Percentiles rank a stretch among this genome's conserved stretches.
Evolutionary conservation across 2,329 filamentous ascomycete species (phyloP).

Genomic region (Exophiala dermatitidis): DNA sequence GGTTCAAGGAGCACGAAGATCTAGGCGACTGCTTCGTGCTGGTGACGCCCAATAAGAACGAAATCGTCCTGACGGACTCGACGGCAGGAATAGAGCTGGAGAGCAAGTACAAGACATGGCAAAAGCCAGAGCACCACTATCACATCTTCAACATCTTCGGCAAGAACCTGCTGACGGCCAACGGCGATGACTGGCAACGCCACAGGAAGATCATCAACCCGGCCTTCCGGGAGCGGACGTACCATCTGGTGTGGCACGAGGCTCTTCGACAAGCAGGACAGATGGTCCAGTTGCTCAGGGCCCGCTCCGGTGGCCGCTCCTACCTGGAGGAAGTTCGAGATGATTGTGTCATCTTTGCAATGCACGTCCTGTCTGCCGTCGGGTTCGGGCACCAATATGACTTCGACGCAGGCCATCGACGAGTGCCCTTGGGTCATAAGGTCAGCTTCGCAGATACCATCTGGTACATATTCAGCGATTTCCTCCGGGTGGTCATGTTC

Average conservation of each 20-base stretch:
- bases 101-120: conserved; percentile 14
- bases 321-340: conserved; percentile 22
- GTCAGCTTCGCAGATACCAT: background rate
- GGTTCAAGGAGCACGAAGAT: conserved; percentile 4
- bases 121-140: conserved; percentile 15
- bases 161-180: conserved; percentile 12
- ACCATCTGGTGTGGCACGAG: conserved; percentile 36
- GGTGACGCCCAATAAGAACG: conserved; percentile 10
- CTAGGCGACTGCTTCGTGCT: conserved; percentile 16
- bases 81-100: conserved; percentile 8
- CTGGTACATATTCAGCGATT: background rate
- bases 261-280: conserved; percentile 30
- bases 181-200: conserved; percentile 36
- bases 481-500: conserved; percentile 20
- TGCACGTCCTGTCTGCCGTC: conserved; percentile 35
- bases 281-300: conserved; percentile 26
- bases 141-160: conserved; percentile 20
- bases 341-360: conserved; percentile 33
- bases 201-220: conserved; percentile 39
- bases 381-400: conserved; percentile 31
- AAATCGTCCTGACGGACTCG: conserved; percentile 19
- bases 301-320: background rate
- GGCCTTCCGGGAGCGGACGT: conserved; percentile 41
- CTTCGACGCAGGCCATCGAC: conserved; percentile 10
- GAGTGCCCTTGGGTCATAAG: conserved; percentile 8